Evolutionary conservation across 106 monocot species (phyloP), one percentile per base, ranked within the genome.

Genomic region (Apostasia ramifera): DNA sequence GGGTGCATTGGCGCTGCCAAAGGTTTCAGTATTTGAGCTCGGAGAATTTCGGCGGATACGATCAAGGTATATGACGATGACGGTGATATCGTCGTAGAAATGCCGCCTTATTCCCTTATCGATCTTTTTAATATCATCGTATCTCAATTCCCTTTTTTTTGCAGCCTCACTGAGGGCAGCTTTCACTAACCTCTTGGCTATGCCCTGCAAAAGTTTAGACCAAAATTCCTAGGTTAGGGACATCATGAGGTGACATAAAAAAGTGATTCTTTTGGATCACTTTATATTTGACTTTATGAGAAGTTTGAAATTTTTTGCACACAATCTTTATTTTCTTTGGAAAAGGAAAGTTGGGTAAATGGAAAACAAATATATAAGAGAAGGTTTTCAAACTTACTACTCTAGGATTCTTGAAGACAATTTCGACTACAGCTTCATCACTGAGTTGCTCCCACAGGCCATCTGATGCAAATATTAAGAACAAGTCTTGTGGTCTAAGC

Each of bases 401-500:
- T 68, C 81, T 71, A 6, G 81, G 76, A 50, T 68, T 66, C 7
- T 68, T 76, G 68, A 57, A 68, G 14, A 81, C 76, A 3, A 81
- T 72, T 45, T 76, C 72, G 3, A 81, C 81, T 43, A 76, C 81
- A 47, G 71, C 67, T 75, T 76, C 72, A 68, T 81, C 75, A 42
- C 26, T 80, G 13, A 80, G 53, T 9, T 80, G 80, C 57, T 80
- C 80, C 80, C 80, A 80, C 2, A 80, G 70, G 41, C 80, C 80
- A 57, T 80, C 80, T 8, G 80, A 80, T 6, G 80, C 80, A 66
- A 80, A 81, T 61, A 81, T 81, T 47, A 81, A 0, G 53, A 81
- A 81, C 1, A 60, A 55, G 67, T 81, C 81, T 15, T 71, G 10
- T 6, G 71, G 72, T 15, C 40, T 58, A 40, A 76, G 72, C 47